phyloP scores from a whole-genome alignment of 2,329 filamentous ascomycete species.

The Passalora sequoiae region DNA sequence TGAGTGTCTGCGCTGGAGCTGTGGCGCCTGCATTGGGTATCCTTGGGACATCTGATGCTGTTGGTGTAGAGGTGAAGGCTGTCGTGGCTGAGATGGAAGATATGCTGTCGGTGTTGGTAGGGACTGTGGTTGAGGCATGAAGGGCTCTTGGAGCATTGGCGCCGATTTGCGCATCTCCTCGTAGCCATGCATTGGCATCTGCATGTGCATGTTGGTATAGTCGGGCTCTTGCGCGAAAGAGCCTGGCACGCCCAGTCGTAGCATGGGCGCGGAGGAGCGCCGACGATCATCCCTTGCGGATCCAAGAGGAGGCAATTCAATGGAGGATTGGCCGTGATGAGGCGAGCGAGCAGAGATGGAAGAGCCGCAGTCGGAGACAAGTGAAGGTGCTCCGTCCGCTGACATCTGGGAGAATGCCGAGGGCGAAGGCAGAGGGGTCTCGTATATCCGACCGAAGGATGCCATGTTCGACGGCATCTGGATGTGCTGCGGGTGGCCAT shows the following conservation, averaged over 20 bases:
- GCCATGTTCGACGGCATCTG: constrained; percentile 30
- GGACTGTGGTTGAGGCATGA: constrained; percentile 29
- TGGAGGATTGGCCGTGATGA: constrained; percentile 40
- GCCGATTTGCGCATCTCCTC: constrained; percentile 26
- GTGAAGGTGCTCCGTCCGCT: constrained; percentile 59
- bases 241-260: constrained; percentile 35
- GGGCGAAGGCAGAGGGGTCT: constrained; percentile 60
- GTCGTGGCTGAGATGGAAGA: constrained; percentile 25
- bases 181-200: constrained; percentile 29
- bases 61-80: constrained; percentile 21
- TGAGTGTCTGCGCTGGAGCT: constrained; percentile 17
- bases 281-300: constrained; percentile 29
- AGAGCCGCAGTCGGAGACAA: constrained; percentile 59
- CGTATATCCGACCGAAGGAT: constrained; percentile 35
- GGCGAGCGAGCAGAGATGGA: constrained; percentile 44
- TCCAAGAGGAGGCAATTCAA: constrained; percentile 41
- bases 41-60: constrained; percentile 22
- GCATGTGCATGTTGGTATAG: constrained; percentile 28
- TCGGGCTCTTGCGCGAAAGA: constrained; percentile 31
- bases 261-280: constrained; percentile 30
- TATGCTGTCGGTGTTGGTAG: constrained; percentile 23
- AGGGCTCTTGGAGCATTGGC: constrained; percentile 34
- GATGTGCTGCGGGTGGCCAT: constrained; percentile 26
- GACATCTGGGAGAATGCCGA: constrained; percentile 59
- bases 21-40: constrained; percentile 28